A percentile compares a stretch with the other conserved stretches of the same genome.
Evolutionary conservation across 177 flowering plant species (phyloP).

Genomic region (Vitis hybrid): DNA sequence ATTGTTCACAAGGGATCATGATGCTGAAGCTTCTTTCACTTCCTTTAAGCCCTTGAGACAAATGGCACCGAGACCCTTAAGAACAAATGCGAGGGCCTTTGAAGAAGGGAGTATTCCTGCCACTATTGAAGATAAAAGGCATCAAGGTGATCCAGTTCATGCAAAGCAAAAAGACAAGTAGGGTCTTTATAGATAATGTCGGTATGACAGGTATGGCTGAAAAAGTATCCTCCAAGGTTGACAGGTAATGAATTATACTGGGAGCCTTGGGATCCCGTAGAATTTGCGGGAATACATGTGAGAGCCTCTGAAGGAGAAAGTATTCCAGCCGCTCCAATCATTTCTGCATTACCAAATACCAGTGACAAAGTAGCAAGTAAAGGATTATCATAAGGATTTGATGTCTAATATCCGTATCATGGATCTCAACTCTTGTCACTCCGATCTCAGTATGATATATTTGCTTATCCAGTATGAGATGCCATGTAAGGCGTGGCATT

Average conservation of each 20-base stretch:
- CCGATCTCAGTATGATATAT: no score
- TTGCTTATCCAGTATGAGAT: no score
- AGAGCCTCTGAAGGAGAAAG: no score
- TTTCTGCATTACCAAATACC: no score
- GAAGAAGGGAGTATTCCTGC: constrained; percentile 86
- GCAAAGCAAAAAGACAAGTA: constrained; percentile 69
- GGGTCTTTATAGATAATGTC: no score
- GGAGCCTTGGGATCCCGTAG: constrained; percentile 59
- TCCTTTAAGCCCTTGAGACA: constrained; percentile 94
- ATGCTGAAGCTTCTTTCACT: constrained; percentile 69
- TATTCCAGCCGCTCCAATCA: no score
- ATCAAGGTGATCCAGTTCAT: constrained; percentile 90
- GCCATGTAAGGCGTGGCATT: no score
- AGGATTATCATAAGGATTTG: no score
- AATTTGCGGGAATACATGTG: constrained; percentile 79
- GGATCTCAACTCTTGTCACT: no score
- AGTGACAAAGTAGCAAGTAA: no score
- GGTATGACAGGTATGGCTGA: constrained; percentile 92
- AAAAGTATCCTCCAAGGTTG: constrained; percentile 88
- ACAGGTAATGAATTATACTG: constrained; percentile 71
- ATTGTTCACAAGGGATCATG: constrained; percentile 79
- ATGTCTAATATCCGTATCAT: no score
- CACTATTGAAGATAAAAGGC: constrained; percentile 81
- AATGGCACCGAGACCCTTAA: constrained; percentile 92
- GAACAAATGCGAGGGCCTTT: constrained; percentile 88